These are phyloP conservation scores for Aspergillus nomiae DNA, from an alignment of 2,329 filamentous ascomycete genomes.

Conservation along the genomic window DNA sequence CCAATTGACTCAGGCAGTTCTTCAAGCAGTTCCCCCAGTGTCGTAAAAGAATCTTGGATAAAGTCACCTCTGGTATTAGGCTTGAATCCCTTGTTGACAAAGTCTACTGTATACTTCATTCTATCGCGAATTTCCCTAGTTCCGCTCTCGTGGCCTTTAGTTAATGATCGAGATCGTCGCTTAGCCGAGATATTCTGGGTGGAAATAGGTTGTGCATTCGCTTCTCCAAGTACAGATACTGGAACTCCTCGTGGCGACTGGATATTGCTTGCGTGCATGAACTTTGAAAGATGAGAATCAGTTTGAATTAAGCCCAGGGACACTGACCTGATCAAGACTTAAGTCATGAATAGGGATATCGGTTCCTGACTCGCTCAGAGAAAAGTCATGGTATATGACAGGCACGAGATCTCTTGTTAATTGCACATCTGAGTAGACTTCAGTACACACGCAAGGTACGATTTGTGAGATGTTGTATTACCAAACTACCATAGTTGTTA, in stretches of 20 bases:
- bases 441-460: not conserved
- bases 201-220: not conserved
- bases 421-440: conserved; percentile 39
- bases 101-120: conserved; percentile 44
- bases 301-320: too few species aligned
- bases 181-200: not conserved
- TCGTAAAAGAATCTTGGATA: conserved; percentile 42
- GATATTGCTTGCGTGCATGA: conserved; percentile 32
- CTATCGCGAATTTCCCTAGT: conserved; percentile 21
- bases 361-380: conserved; percentile 45
- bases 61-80: conserved; percentile 42
- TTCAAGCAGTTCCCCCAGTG: conserved; percentile 40
- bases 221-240: conserved; percentile 6
- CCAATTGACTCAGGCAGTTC: conserved; percentile 39
- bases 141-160: conserved; percentile 9
- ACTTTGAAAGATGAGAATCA: conserved; percentile 21
- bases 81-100: conserved; percentile 38
- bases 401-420: conserved; percentile 45
- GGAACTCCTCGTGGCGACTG: conserved; percentile 14
- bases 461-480: not conserved
- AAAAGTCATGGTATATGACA: conserved; percentile 48
- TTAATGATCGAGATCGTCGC: conserved; percentile 27
- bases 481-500: conserved; percentile 8
- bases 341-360: conserved; percentile 45
- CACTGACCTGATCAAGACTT: conserved; percentile 38